Base-by-base conservation (phyloP, 441 rosid genomes). In the Isatis lusitanica region DNA sequence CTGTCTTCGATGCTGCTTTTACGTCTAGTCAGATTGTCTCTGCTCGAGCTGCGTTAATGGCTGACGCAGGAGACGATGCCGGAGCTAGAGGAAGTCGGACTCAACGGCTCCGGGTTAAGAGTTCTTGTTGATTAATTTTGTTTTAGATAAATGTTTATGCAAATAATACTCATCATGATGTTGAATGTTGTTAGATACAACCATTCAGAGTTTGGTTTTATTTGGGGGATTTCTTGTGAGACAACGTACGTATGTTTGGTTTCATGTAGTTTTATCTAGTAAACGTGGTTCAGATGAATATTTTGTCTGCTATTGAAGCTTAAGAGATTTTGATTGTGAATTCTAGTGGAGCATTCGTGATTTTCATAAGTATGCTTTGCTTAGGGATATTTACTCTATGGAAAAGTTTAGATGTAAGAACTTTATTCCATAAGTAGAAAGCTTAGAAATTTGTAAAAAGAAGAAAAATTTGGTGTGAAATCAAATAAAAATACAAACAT, bases 31-130 rank as follows among this genome's bases (percentile, higher is more conserved):
- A 85, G 43, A 71, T 90, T 56, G 83, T 82, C 10, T 86, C 85
- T 11, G 97, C 97, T 60, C 85, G 93, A 16, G 80, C 83, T 78
- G 87, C 95, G 0, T 81, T 92, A 63, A 71, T 84, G 66, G 85
- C 81, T 0, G 85, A 86, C 13, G 55, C 84, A 1, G 40, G 58
- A 24, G 58, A 57, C 1, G 72, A 46, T 17, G 77, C 18, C 33
- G 82, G 65, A 9, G 33, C 24, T 17, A 57, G 51, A 5, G 66
- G 83, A 48, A n/a, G 73, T 11, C 38, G 73, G n/a, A 9, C 51
- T 12, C 72, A 56, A 48, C 78, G 83, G 46, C 58, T 78, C 9
- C 79, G 88, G 58, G 80, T 87, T 48, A 86, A 76, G 56, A 86
- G 81, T 55, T 66, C 60, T 44, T 74, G 77, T 74, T 74, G 46